Base-by-base conservation (phyloP, 2,329 filamentous ascomycete genomes). In the Sclerotinia spermophila region DNA sequence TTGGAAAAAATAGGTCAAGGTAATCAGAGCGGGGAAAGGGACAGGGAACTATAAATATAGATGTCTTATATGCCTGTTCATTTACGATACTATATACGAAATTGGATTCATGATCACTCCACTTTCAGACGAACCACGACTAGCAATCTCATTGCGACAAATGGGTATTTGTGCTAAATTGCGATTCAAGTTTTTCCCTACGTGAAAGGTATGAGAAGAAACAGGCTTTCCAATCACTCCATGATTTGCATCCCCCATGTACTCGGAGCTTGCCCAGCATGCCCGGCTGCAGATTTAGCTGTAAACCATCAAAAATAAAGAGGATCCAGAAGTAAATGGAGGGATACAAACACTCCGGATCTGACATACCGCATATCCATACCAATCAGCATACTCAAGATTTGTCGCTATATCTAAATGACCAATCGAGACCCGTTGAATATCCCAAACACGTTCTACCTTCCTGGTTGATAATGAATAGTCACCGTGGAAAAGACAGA, bases 31-130 rank as follows among this genome's bases (percentile, higher is more conserved):
- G 70, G 71, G 27, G 45, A 66, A 3, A 69, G 68, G 33, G 72
- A 74, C 53, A 67, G 71, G n/a, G 75, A 77, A 38, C 60, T 77
- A 58, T 76, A 66, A 72, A 11, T 30, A 42, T 27, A 48, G 27
- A n/a, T 38, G n/a, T 19, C 15, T 3, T 30, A 15, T 21, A 30
- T 11, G 35, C 15, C 3, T 38, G 27, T 27, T 40, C 24, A 42
- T 53, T 8, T 42, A 40, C 21, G 21, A 40, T 15, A 11, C n/a
- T 21, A 40, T 24, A 33, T 33, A 53, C 38, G 40, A 27, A 19
- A 8, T 53, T 65, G 17, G 24, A 66, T 38, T 30, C 7, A 53
- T 51, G 11, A 42, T 5, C 38, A 53, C 19, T 5, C 17, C 10
- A 40, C 8, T 59, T n/a, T 24, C 33, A 38, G 21, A 38, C 15